Base-by-base conservation (phyloP, 2,329 filamentous ascomycete genomes). In the Clonostachys rosea region DNA sequence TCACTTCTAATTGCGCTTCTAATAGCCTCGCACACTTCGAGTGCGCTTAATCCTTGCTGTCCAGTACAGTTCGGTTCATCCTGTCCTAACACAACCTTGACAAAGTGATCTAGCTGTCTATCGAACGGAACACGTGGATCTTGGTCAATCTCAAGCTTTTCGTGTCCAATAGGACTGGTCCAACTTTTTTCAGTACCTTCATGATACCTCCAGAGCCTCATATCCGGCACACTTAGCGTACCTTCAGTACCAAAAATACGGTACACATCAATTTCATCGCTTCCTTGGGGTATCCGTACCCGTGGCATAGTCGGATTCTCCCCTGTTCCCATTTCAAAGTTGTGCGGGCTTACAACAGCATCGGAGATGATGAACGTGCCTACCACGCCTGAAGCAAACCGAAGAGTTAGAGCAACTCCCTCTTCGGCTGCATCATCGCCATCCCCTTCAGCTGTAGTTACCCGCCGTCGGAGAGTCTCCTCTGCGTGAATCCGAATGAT, bases 341-440 rank as follows among this genome's bases (percentile, higher is more conserved):
- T 76, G 56, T 79, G 71, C 2, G 75, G 73, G 1, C 71, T 74
- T 0, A 75, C 70, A 0, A 70, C 66, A 7, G 69, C 68, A 56
- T 84, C 80, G 12, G 69, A 75, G 4, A 82, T 56, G 3, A 84
- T 49, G 53, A 83, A 83, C 0, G 75, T 80, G 0, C 78, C 79
- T 0, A 83, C 77, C 3, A 72, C 67, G 0, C 79, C 79, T 3
- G 68, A 75, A 2, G 64, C 65, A 54, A 83, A 84, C 0, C 69
- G 63, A 12, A 83, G 54, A 0, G 75, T 71, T 0, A 83, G 58
- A 0, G 77, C 79, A 0, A 70, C 76, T 2, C 79, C 78, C 54
- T 84, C 80, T 48, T 83, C 78, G 0, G 73, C 78, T 4, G 68
- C 63, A 47, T 75, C 45, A 6, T 11, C 10, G 10, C 24, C 30